Percentiles rank a stretch among this genome's conserved stretches.
Conservation (phyloP, 2,329 filamentous ascomycete genomes). For the Neopestalotiopsis clavispora region DNA sequence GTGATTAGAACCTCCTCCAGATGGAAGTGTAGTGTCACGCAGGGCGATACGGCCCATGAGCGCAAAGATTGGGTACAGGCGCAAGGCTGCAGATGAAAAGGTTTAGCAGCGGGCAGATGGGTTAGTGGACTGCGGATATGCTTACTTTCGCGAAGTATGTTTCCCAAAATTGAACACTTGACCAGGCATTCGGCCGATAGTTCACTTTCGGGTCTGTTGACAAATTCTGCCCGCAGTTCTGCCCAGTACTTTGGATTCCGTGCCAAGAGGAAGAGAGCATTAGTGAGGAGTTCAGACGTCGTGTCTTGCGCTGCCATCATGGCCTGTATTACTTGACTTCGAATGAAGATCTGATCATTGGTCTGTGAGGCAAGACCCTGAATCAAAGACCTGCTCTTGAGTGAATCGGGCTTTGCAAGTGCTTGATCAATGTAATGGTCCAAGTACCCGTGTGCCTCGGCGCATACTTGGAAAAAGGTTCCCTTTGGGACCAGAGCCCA, state of each 20-base stretch:
- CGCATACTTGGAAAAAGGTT: slow-evolving; percentile 12
- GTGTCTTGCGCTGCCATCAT: slow-evolving; percentile 26
- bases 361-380: slow-evolving; percentile 15
- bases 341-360: slow-evolving; percentile 17
- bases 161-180: slow-evolving; percentile 13
- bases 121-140: background rate
- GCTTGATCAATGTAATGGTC: slow-evolving; percentile 21
- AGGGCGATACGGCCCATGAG: slow-evolving; percentile 18
- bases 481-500: slow-evolving; percentile 20
- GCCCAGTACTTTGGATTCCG: slow-evolving; percentile 20
- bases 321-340: slow-evolving; percentile 22
- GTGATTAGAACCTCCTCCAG: slow-evolving; percentile 16
- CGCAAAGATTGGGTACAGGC: slow-evolving; percentile 22
- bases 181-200: slow-evolving; percentile 12
- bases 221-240: slow-evolving; percentile 20
- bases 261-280: slow-evolving; percentile 20
- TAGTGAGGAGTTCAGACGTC: slow-evolving; percentile 21
- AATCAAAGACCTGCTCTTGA: slow-evolving; percentile 14
- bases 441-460: slow-evolving; percentile 18
- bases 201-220: slow-evolving; percentile 5
- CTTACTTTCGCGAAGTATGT: slow-evolving; percentile 21
- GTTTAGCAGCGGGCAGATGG: background rate
- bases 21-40: slow-evolving; percentile 19
- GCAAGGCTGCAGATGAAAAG: slow-evolving; percentile 17
- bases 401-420: background rate